Evolutionary conservation across 2,329 filamentous ascomycete genomes (phyloP), one percentile per base, ranked within the genome.

Genomic region (Calonectria pseudoreteaudii): DNA sequence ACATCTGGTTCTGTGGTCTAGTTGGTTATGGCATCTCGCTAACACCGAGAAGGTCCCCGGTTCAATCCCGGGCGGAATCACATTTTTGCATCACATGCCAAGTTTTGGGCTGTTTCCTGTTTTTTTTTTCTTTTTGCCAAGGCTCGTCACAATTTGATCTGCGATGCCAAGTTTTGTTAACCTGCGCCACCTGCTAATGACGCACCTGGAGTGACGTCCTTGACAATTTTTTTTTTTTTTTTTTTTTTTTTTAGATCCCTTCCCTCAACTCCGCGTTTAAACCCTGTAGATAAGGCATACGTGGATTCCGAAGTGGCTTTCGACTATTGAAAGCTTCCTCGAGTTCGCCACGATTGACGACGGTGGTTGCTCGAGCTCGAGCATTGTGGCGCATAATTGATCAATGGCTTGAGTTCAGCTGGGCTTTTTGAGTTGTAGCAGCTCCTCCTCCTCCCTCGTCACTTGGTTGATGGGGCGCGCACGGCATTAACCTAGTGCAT

Each of bases 41-140:
- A 84, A 84, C 83, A 84, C 82, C 83, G 82, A 84, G 81, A 83
- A 83, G 82, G 82, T 84, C 83, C 82, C 82, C 82, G 82, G 82
- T 84, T 84, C 83, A 76, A 84, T 81, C 82, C 82, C 82, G 82
- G 82, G 83, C 83, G 82, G 77, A 84, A 84, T 80, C 83, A 84
- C 70, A 10, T 38, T 74, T 79, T 81, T 78, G 72, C 20, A 38
- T 11, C 4, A 18, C 3, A 18, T 11, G 14, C 4, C 38, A 9
- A 23, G 41, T 44, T 44, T 44, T 44, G 18, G 5, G 5, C 18
- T 31, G 56, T 23, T 28, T 31, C 8, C 8, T 31, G 4, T 31
- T 31, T 34, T 72, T 72, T 67, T 64, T 64, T 41, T 72, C 62
- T 52, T 50, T 34, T 60, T 23, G 26, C 44, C 18, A 47, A 44